Evolutionary conservation across 495 filamentous ascomycete species (phyloP).

Genomic region (Penicillium cosmopolitanum): DNA sequence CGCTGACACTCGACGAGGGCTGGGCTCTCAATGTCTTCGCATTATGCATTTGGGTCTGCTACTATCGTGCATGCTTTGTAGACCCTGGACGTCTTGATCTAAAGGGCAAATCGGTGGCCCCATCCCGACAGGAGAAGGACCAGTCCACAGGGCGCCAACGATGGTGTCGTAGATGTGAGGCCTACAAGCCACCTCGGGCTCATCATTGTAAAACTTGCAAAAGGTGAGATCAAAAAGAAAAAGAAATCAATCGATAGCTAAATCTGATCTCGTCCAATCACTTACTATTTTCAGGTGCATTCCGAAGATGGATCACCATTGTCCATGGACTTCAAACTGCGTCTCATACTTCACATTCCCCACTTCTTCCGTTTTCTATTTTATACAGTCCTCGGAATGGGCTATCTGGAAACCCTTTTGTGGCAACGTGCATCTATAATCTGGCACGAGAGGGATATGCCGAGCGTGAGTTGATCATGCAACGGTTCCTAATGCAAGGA

Average conservation of each 20-base stretch:
- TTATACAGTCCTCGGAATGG: conserved; percentile 72
- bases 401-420: conserved; percentile 61
- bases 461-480: conserved; percentile 53
- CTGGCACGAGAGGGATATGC: conserved; percentile 68
- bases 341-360: conserved; percentile 86
- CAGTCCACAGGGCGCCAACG: conserved; percentile 39
- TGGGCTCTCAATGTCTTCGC: conserved; percentile 77
- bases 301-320: conserved; percentile 98
- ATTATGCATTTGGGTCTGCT: conserved; percentile 75
- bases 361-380: conserved; percentile 88
- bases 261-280: not conserved
- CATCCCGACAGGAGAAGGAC: conserved; percentile 31
- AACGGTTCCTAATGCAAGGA: not conserved
- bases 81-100: conserved; percentile 67
- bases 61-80: conserved; percentile 74
- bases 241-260: not conserved
- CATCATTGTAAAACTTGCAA: conserved; percentile 92
- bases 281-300: conserved; percentile 64
- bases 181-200: conserved; percentile 80
- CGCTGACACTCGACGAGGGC: conserved; percentile 61
- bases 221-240: conserved; percentile 47
- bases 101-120: conserved; percentile 29
- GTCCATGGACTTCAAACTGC: conserved; percentile 94
- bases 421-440: conserved; percentile 62
- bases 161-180: conserved; percentile 89